Evolutionary conservation across 768 basidiomycete species (phyloP), one percentile per base, ranked within the genome.

Genomic region (Chalciporus pseudorubinellus): DNA sequence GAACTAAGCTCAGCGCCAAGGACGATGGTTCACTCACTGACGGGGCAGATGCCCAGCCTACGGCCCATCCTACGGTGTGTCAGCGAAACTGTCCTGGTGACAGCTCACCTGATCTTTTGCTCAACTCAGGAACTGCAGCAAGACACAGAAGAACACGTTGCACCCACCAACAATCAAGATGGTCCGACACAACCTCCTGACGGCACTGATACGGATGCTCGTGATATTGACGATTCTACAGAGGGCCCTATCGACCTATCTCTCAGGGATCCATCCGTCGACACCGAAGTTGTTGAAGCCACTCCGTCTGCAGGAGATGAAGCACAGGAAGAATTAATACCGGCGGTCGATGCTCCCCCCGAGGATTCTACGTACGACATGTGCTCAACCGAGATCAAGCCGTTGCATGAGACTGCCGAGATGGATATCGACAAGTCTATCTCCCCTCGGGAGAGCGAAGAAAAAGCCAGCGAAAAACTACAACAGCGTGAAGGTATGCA

Each of bases 1-100:
- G 59, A 53, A 61, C 63, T 50, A 58, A 74, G 55, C 63, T 72
- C 61, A 61, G 29, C 26, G 44, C 31, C 20, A 55, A 50, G 45
- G 50, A 28, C 40, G 10, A 36, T 34, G 33, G 44, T 12, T 47
- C 10, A 66, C 16, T 46, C 12, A 18, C 4, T 44, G 56, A 56
- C 20, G 28, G 46, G 38, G 44, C 40, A 4, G 38, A 46, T 22
- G 9, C 46, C 6, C 52, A 44, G 14, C 3, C 39, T 18, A 44
- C 53, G 7, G 9, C 22, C 4, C 47, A 57, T 39, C 39, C 31
- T 6, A 5, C 20, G 45, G 64, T 67, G 46, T 12, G 65, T 21
- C 3, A 11, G 29, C 29, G 12, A 6, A 31, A 11, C 10, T 31
- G 29, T 12, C 29, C 13, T 31, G 29, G 29, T 31, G 12, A 12